Conservation (phyloP, 352 stramenopile genomes). For the Phytophthora crassamura region DNA sequence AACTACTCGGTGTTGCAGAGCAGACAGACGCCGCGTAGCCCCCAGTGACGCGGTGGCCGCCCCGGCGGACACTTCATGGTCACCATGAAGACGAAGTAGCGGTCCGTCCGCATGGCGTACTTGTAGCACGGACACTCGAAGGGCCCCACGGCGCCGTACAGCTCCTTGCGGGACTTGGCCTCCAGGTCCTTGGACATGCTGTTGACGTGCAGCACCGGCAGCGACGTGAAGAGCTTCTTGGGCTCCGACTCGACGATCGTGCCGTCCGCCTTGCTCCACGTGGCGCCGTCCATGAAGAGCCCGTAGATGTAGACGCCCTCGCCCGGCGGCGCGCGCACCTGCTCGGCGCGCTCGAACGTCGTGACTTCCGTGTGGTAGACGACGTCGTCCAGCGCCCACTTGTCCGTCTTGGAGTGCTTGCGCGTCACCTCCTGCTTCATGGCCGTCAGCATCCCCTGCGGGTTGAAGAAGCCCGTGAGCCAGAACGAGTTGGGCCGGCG, state of each 20-base stretch:
- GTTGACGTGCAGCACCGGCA: conserved; percentile 97
- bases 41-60: conserved; percentile 94
- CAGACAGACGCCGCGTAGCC: conserved; percentile 92
- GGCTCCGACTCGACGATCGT: conserved; percentile 96
- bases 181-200: conserved; percentile 95
- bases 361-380: conserved; percentile 98
- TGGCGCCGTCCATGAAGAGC: conserved; percentile 97
- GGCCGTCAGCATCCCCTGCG: conserved; percentile 97
- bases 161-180: conserved; percentile 92
- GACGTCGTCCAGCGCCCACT: conserved; percentile 98
- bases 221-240: conserved; percentile 96
- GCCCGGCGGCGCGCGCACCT: conserved; percentile 84
- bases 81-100: conserved; percentile 98
- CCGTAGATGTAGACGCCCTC: conserved; percentile 99
- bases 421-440: conserved; percentile 99
- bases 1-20: conserved; percentile 94
- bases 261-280: conserved; percentile 94
- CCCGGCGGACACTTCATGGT: conserved; percentile 91
- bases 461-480: conserved; percentile 99
- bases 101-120: conserved; percentile 95
- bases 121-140: conserved; percentile 98
- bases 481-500: conserved; percentile 96
- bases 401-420: conserved; percentile 96
- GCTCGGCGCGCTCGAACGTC: conserved; percentile 92
- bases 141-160: conserved; percentile 91